phyloP scores from a whole-genome alignment of 2,329 filamentous ascomycete species.

The Aureobasidium namibiae region DNA sequence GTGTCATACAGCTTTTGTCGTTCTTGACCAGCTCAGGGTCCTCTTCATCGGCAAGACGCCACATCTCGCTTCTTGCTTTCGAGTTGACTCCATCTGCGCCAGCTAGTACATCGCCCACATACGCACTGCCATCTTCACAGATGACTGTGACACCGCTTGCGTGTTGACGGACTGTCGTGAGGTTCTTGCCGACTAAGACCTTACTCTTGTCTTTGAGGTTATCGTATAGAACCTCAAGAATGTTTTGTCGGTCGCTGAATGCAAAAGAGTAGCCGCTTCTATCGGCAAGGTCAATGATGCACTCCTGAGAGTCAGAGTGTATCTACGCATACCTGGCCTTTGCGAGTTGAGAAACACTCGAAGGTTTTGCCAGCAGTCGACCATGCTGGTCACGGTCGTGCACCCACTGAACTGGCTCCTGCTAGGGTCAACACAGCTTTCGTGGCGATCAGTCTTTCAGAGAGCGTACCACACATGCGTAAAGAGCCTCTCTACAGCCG shows the following conservation, averaged over 20 bases:
- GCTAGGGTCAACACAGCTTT: too few species aligned
- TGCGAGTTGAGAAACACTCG: neutral
- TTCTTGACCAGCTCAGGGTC: constrained; percentile 15
- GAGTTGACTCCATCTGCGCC: constrained; percentile 24
- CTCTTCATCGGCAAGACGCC: constrained; percentile 16
- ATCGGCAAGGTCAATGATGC: too few species aligned
- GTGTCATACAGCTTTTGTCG: constrained; percentile 15
- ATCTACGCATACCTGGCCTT: neutral
- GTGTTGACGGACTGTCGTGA: constrained; percentile 1
- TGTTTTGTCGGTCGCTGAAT: constrained; percentile 23
- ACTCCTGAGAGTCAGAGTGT: neutral
- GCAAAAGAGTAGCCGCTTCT: constrained; percentile 16
- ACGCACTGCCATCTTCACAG: constrained; percentile 12
- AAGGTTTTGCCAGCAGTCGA: neutral
- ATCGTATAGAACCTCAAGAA: constrained; percentile 20
- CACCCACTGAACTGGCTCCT: neutral
- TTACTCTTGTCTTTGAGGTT: constrained; percentile 19
- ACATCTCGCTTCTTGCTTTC: constrained; percentile 20
- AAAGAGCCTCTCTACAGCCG: constrained; percentile 30
- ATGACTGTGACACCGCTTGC: neutral
- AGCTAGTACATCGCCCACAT: constrained; percentile 21
- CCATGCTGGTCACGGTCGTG: constrained; percentile 1
- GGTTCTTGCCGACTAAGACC: constrained; percentile 1
- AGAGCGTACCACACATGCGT: constrained; percentile 13
- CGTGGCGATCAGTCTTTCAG: too few species aligned